Conservation (phyloP, 176 grass and related monocot genomes). For the Carex parvula region DNA sequence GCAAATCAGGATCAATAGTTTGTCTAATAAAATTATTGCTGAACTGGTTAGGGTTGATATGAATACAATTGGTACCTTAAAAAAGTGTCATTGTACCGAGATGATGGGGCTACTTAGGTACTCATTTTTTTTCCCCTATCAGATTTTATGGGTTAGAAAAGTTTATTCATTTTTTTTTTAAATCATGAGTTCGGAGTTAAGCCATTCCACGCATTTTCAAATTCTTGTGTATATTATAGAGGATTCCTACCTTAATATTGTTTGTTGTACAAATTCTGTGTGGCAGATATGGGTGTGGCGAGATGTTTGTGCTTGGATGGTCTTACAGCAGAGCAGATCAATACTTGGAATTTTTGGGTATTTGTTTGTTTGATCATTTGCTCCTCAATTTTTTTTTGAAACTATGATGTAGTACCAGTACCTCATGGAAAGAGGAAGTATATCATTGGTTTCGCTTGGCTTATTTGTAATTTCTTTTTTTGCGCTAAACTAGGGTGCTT, state of each 20-base stretch:
- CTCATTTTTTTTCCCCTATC: neutral
- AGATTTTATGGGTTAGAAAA: neutral
- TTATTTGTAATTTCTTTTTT: neutral
- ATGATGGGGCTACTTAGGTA: neutral
- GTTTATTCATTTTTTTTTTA: neutral
- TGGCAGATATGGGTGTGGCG: too few relatives aligned
- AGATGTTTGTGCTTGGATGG: too few relatives aligned
- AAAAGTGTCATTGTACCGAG: neutral
- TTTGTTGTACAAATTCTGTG: too few relatives aligned
- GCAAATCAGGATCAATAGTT: neutral
- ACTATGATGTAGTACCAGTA: neutral
- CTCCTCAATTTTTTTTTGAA: neutral
- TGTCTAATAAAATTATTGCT: too few relatives aligned
- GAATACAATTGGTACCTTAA: neutral
- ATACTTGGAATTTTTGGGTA: too few relatives aligned
- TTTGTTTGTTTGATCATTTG: slow-evolving; percentile 11
- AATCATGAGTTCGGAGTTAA: too few relatives aligned
- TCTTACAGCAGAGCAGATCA: too few relatives aligned
- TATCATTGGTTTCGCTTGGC: neutral
- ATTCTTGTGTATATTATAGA: too few relatives aligned
- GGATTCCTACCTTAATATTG: too few relatives aligned
- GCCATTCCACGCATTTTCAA: too few relatives aligned
- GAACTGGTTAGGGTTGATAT: too few relatives aligned
- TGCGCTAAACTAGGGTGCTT: neutral
- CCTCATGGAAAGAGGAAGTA: neutral